phyloP scores from a whole-genome alignment of 1,139 yeast genomes.

The Suhomyces chickasaworum region DNA sequence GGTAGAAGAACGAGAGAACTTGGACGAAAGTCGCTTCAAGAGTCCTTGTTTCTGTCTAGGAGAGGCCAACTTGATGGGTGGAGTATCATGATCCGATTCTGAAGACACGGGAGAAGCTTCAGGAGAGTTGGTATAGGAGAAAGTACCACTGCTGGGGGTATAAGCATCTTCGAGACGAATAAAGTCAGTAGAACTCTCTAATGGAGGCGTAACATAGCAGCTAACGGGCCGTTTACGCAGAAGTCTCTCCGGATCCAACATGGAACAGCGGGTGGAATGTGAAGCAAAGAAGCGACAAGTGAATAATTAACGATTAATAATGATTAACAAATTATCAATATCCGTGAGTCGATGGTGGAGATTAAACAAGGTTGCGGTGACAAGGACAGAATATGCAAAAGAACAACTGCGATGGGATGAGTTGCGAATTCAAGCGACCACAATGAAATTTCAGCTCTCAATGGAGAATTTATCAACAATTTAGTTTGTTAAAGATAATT shows the following conservation, averaged over 20 bases:
- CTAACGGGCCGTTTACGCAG: constrained; percentile 20
- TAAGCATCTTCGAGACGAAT: constrained; percentile 10
- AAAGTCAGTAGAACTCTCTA: constrained; percentile 12
- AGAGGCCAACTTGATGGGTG: constrained; percentile 1
- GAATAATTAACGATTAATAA: no score
- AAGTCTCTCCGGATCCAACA: constrained; percentile 5
- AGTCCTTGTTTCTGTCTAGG: constrained; percentile 5
- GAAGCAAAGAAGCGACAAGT: neutral
- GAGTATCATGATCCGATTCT: constrained; percentile 5
- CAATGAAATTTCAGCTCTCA: neutral
- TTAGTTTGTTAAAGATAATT: no score
- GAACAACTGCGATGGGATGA: neutral
- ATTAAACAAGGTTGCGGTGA: neutral
- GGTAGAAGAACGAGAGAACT: constrained; percentile 4
- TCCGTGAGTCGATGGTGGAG: neutral
- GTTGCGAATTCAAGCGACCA: no score
- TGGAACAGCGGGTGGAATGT: neutral
- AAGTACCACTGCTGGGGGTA: constrained; percentile 13
- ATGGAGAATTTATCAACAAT: no score
- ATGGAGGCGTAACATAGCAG: constrained; percentile 25
- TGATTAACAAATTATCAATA: neutral
- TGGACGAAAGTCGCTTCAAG: constrained; percentile 6
- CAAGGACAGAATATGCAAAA: neutral
- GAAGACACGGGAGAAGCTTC: constrained; percentile 18
- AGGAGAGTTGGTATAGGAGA: constrained; percentile 11